These are phyloP conservation scores for Claviceps sp. DNA, from an alignment of 2,329 filamentous ascomycete genomes.

Conservation along the genomic window DNA sequence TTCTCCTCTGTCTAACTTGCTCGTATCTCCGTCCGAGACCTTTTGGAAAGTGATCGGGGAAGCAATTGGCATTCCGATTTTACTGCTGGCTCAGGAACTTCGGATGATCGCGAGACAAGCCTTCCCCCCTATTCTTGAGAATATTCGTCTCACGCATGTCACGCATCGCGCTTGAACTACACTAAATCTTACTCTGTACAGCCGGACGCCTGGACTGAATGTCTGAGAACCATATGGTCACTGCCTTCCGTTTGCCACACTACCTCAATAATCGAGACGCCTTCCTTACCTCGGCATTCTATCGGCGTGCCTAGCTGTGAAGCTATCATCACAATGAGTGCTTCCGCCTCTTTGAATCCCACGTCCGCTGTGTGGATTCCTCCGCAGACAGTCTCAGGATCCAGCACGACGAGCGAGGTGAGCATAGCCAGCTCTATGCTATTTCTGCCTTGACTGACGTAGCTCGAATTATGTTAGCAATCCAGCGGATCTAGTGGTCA, in stretches of 20 bases:
- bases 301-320: background rate
- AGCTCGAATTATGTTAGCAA: background rate
- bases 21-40: background rate
- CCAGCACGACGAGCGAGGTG: constrained; percentile 4
- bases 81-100: too few relatives aligned
- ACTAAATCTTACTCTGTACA: background rate
- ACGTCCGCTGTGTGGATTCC: constrained; percentile 3
- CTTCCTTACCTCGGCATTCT: background rate
- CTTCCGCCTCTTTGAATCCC: constrained; percentile 1
- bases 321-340: background rate
- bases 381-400: background rate
- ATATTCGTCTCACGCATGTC: too few relatives aligned
- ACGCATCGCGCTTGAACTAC: background rate
- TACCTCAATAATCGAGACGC: background rate
- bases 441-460: background rate
- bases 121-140: too few relatives aligned
- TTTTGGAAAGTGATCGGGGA: background rate
- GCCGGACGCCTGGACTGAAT: background rate
- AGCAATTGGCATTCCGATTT: too few relatives aligned
- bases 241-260: background rate
- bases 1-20: background rate
- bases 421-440: background rate
- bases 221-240: background rate
- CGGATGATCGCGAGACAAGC: too few relatives aligned
- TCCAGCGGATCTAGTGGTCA: constrained; percentile 1